A percentile compares a stretch with the other conserved stretches of the same genome.
These are phyloP conservation scores for Smallanthus sonchifolius DNA, from an alignment of 129 eudicot genomes.

Conservation along the genomic window DNA sequence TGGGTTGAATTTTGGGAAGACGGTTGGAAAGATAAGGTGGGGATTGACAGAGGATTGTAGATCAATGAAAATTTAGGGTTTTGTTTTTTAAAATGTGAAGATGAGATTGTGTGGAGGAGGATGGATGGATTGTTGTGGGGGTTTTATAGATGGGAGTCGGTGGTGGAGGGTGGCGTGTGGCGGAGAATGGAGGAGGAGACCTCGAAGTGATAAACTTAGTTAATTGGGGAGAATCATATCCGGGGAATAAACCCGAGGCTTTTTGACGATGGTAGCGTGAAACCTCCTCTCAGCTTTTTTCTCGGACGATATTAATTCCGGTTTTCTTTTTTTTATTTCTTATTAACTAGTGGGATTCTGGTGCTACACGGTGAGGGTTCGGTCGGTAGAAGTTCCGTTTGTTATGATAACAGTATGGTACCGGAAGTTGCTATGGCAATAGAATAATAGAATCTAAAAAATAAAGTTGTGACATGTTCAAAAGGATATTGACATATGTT, in stretches of 20 bases:
- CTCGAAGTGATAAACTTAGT: not conserved
- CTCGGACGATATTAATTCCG: not conserved
- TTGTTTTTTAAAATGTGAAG: not conserved
- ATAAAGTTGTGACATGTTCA: too few species aligned
- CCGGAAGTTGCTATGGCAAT: too few species aligned
- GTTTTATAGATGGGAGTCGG: slow-evolving; percentile 7
- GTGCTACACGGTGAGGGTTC: too few species aligned
- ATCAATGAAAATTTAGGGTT: slow-evolving; percentile 9
- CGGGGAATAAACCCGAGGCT: slow-evolving; percentile 10
- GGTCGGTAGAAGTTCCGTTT: too few species aligned
- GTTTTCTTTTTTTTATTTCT: not conserved
- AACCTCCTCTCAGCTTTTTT: not conserved
- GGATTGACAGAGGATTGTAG: not conserved
- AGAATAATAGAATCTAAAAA: too few species aligned
- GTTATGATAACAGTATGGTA: too few species aligned
- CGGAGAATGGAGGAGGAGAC: slow-evolving; percentile 20
- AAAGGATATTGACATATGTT: too few species aligned
- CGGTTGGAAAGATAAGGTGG: slow-evolving; percentile 17
- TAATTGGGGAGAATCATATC: slow-evolving; percentile 10
- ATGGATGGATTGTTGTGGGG: not conserved
- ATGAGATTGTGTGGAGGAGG: slow-evolving; percentile 7
- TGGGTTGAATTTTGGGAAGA: not conserved
- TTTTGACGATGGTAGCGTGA: slow-evolving; percentile 2
- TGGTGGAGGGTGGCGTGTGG: slow-evolving; percentile 4
- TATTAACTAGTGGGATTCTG: not conserved